Conservation (phyloP, 108 stramenopile species). For the Nannochloropsis salina region DNA sequence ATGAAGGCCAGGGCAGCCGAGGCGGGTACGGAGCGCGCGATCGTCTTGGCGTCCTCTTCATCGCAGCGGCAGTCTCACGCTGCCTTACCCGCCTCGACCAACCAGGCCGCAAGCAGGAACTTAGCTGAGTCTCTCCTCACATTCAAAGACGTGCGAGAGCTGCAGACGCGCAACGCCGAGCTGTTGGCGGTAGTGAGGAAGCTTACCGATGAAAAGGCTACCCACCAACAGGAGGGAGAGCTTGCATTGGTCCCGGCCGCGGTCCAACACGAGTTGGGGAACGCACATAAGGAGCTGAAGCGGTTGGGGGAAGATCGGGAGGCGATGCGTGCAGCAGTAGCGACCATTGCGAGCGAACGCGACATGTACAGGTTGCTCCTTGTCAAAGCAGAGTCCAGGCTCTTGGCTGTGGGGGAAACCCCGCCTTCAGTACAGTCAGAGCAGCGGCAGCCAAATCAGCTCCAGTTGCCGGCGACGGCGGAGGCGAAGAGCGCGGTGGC, state of each 20-base stretch:
- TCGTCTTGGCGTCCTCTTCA: not conserved
- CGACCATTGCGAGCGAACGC: not conserved
- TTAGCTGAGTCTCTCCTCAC: slow-evolving; percentile 29
- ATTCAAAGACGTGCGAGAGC: slow-evolving; percentile 32
- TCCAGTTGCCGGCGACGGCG: not conserved
- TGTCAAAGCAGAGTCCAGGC: not conserved
- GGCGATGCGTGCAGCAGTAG: slow-evolving; percentile 16
- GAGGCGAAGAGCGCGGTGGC: slow-evolving; percentile 5
- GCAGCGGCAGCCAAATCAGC: not conserved
- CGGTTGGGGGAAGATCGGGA: slow-evolving; percentile 7
- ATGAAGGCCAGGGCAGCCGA: not conserved
- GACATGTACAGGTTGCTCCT: not conserved
- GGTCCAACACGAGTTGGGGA: not conserved
- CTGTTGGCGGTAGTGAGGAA: slow-evolving; percentile 31
- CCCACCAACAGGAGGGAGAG: not conserved
- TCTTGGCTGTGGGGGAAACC: not conserved
- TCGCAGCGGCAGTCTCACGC: not conserved
- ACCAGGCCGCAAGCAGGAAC: not conserved
- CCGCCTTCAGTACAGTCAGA: not conserved
- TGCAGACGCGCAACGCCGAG: slow-evolving; percentile 29
- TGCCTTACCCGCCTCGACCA: not conserved
- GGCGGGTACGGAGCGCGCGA: slow-evolving; percentile 9
- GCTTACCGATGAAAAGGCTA: slow-evolving; percentile 26
- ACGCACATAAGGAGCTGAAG: not conserved
- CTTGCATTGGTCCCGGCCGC: not conserved